Conservation (phyloP, 2,329 filamentous ascomycete species). For the Nothophoma quercina region DNA sequence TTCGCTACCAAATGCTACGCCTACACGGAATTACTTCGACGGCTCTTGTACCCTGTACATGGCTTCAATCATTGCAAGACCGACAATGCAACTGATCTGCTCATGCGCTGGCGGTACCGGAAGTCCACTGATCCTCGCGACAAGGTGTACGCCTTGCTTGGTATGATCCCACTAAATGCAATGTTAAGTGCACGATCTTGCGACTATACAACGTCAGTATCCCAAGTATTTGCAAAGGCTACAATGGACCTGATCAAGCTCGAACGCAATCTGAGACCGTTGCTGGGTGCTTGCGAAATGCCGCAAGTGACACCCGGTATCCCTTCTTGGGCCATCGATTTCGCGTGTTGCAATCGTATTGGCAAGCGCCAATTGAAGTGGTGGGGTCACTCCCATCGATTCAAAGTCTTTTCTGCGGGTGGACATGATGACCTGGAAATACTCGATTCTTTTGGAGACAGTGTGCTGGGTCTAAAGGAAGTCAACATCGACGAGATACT, state of each 20-base stretch:
- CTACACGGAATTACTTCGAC: conserved; percentile 16
- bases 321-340: conserved; percentile 29
- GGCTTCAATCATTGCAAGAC: conserved; percentile 17
- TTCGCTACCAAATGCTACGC: conserved; percentile 1
- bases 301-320: conserved; percentile 9
- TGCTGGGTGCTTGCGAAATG: conserved; percentile 23
- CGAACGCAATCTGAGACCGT: conserved; percentile 16
- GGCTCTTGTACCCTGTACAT: conserved; percentile 25
- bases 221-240: conserved; percentile 15
- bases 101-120: conserved; percentile 30
- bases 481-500: conserved; percentile 14
- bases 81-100: conserved; percentile 19
- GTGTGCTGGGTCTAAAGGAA: conserved; percentile 1
- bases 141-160: conserved; percentile 35
- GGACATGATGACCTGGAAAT: neutral
- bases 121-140: conserved; percentile 33
- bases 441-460: neutral
- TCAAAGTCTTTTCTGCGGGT: conserved; percentile 16
- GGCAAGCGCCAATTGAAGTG: conserved; percentile 27
- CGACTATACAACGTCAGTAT: conserved; percentile 14
- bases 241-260: conserved; percentile 24
- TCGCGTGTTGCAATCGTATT: conserved; percentile 21
- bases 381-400: conserved; percentile 30
- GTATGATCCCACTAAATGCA: conserved; percentile 8
- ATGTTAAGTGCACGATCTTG: conserved; percentile 14